Conservation (phyloP, 2,329 filamentous ascomycete genomes). For the Plectosphaerella plurivora region DNA sequence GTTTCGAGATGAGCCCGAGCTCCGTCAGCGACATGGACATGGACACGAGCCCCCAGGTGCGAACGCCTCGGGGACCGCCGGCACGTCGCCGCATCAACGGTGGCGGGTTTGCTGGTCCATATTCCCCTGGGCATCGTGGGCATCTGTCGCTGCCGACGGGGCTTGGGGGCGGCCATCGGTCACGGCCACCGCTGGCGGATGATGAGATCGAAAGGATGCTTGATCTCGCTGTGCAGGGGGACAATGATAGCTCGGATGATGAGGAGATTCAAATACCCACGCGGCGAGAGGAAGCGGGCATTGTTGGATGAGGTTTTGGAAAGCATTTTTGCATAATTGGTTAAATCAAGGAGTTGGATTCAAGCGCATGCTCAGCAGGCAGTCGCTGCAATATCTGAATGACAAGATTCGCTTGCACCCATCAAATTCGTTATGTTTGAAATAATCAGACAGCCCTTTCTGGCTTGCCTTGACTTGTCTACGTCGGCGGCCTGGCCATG, state of each 20-base stretch:
- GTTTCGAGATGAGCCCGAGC: conserved; percentile 41
- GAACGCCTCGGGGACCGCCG: conserved; percentile 25
- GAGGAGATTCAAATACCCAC: conserved; percentile 51
- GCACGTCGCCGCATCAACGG: conserved; percentile 17
- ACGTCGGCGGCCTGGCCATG: background rate
- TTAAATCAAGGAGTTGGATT: background rate
- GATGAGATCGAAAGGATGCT: conserved; percentile 57
- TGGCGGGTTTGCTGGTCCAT: conserved; percentile 18
- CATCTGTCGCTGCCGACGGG: conserved; percentile 46
- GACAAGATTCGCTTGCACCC: background rate
- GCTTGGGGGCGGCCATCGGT: conserved; percentile 32
- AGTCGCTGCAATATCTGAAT: background rate
- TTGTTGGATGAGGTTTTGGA: background rate
- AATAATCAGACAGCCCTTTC: background rate
- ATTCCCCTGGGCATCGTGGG: conserved; percentile 22
- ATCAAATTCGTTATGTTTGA: background rate
- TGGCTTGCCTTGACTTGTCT: no score
- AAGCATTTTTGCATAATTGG: background rate
- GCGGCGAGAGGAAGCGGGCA: conserved; percentile 19
- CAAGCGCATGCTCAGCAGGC: background rate
- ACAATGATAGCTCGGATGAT: conserved; percentile 49
- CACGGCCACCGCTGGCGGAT: conserved; percentile 40
- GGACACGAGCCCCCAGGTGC: conserved; percentile 25
- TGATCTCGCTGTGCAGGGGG: conserved; percentile 44
- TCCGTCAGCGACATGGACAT: conserved; percentile 43